Conservation (phyloP, 495 filamentous ascomycete genomes). For the Penicillium silybi region DNA sequence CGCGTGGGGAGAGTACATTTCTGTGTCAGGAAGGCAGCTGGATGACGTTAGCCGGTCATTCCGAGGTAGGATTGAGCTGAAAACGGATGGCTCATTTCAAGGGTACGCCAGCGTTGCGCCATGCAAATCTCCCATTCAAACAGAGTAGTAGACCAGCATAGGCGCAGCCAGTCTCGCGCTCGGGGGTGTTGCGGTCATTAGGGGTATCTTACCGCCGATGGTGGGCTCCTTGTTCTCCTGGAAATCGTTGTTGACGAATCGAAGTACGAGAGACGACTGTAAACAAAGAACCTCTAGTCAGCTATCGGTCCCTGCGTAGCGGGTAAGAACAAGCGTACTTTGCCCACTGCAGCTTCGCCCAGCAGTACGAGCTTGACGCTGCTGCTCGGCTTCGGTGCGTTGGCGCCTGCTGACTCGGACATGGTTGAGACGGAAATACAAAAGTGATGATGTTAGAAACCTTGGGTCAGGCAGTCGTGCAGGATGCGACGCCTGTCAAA, state of each 20-base stretch:
- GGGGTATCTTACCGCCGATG: conserved; percentile 75
- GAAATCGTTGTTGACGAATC: conserved; percentile 99
- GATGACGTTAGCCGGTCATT: conserved; percentile 29
- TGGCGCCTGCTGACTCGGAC: conserved; percentile 46
- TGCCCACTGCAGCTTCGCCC: conserved; percentile 95
- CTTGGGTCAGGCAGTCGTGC: conserved; percentile 34
- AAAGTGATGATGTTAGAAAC: conserved; percentile 1
- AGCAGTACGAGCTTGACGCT: conserved; percentile 98
- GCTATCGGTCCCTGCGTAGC: conserved; percentile 9
- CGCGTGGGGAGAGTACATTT: conserved; percentile 95
- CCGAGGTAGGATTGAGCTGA: neutral
- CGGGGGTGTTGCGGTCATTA: conserved; percentile 4
- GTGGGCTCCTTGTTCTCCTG: conserved; percentile 99
- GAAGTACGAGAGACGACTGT: conserved; percentile 93
- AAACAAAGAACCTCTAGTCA: conserved; percentile 14
- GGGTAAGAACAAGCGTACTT: conserved; percentile 55
- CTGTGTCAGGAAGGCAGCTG: conserved; percentile 96
- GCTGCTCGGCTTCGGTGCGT: conserved; percentile 90
- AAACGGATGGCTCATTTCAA: neutral
- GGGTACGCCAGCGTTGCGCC: neutral
- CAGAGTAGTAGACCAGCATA: neutral
- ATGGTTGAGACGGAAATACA: conserved; percentile 23
- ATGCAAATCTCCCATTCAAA: neutral
- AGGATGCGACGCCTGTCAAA: conserved; percentile 22
- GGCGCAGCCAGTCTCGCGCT: neutral